phyloP scores from a whole-genome alignment of 495 filamentous ascomycete species.

The Bathelium albidoporum region DNA sequence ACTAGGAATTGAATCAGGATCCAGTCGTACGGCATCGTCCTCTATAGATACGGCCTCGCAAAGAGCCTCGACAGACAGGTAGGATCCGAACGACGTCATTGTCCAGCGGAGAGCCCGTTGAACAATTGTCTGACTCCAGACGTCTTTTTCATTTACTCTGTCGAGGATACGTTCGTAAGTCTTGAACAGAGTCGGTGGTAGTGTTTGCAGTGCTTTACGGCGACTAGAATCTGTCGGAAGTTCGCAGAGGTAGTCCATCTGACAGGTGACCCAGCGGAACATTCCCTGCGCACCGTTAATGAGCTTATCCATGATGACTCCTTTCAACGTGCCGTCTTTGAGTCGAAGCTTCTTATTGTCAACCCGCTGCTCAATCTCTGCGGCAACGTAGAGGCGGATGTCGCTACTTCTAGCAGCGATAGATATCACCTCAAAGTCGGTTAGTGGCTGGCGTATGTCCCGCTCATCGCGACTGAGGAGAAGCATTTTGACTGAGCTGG shows the following conservation, averaged over 20 bases:
- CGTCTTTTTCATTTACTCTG: slow-evolving; percentile 15
- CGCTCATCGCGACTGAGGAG: not conserved
- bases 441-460: not conserved
- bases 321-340: not conserved
- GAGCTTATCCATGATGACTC: not conserved
- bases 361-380: not conserved
- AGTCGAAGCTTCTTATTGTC: not conserved
- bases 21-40: slow-evolving; percentile 10
- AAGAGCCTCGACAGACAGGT: slow-evolving; percentile 13
- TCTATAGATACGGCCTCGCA: slow-evolving; percentile 22
- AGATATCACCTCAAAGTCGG: not conserved
- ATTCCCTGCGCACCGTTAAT: not conserved
- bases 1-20: slow-evolving; percentile 15
- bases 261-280: slow-evolving; percentile 1
- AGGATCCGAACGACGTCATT: not conserved
- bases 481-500: not conserved
- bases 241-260: slow-evolving; percentile 24
- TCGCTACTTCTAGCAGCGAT: not conserved
- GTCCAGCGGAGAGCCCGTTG: slow-evolving; percentile 22
- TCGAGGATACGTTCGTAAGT: slow-evolving; percentile 32
- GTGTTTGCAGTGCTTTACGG: slow-evolving; percentile 22
- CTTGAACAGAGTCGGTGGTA: slow-evolving; percentile 26
- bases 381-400: not conserved
- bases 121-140: slow-evolving; percentile 18
- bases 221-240: slow-evolving; percentile 24